Percentiles rank a stretch among this genome's conserved stretches.
Evolutionary conservation across 768 basidiomycete genomes (phyloP).

Genomic region (Mycena chlorophos): DNA sequence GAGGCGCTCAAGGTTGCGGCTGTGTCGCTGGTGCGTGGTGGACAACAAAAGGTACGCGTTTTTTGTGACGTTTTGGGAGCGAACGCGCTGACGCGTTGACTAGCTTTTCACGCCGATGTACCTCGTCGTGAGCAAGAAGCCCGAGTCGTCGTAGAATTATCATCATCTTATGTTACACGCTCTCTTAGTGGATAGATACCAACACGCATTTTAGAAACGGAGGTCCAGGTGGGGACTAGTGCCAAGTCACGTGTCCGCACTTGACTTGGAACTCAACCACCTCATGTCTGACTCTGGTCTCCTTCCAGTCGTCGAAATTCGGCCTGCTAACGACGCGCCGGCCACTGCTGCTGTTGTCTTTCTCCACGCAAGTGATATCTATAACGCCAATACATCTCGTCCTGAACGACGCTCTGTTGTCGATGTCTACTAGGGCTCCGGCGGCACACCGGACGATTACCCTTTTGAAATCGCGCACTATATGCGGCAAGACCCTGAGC

Average conservation of each 20-base stretch:
- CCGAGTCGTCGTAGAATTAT: conserved; percentile 10
- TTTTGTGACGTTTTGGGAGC: background rate
- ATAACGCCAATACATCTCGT: background rate
- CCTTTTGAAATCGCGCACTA: background rate
- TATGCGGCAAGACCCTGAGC: background rate
- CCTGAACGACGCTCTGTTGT: background rate
- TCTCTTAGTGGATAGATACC: too few relatives aligned
- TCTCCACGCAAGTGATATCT: conserved; percentile 6
- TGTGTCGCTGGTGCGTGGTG: conserved; percentile 59
- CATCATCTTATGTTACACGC: background rate
- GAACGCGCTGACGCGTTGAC: background rate
- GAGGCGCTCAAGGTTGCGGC: conserved; percentile 78
- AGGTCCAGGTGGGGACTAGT: too few relatives aligned
- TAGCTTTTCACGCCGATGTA: conserved; percentile 68
- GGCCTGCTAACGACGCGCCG: background rate
- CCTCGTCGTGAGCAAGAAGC: conserved; percentile 42
- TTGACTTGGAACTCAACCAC: too few relatives aligned
- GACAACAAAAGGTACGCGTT: conserved; percentile 53
- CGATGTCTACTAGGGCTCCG: conserved; percentile 9
- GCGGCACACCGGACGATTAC: conserved; percentile 4
- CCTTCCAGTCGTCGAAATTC: conserved; percentile 1
- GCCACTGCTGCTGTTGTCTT: conserved; percentile 4
- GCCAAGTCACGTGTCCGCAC: too few relatives aligned
- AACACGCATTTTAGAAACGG: too few relatives aligned
- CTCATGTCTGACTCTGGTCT: background rate